These are phyloP conservation scores for Cryptosporidium tyzzeri DNA, from an alignment of 169 alveolate species.

Conservation along the genomic window DNA sequence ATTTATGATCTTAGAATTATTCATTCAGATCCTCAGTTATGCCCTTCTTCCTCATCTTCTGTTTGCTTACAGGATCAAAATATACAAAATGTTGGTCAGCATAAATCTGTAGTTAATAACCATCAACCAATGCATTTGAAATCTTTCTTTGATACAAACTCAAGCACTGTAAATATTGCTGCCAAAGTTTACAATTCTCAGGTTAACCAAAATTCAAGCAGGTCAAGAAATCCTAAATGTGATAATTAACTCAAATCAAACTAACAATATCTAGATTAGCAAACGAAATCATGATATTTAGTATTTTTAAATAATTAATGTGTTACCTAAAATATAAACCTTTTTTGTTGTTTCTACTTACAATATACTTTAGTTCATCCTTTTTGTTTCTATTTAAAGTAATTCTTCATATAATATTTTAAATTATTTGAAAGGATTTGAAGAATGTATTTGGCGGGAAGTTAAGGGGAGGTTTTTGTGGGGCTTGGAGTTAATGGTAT, in stretches of 20 bases:
- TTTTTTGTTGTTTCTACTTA: no score
- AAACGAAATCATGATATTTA: no score
- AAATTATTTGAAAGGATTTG: no score
- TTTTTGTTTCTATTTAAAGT: no score
- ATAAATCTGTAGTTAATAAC: background rate
- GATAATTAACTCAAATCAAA: background rate
- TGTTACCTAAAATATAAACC: background rate
- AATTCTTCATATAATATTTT: no score
- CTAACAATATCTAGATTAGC: background rate
- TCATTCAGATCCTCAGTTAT: background rate
- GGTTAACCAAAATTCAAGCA: slow-evolving; percentile 22
- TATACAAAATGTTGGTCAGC: background rate
- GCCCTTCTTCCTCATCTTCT: background rate
- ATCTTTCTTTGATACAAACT: slow-evolving; percentile 49
- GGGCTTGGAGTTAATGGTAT: background rate
- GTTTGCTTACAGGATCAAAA: background rate
- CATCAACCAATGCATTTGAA: slow-evolving; percentile 57
- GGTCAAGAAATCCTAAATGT: slow-evolving; percentile 10
- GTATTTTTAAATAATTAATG: background rate
- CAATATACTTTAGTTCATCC: no score
- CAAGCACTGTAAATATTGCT: slow-evolving; percentile 47
- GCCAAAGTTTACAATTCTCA: slow-evolving; percentile 55
- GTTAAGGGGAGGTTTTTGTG: background rate
- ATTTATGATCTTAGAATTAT: background rate
- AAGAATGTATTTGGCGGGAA: background rate